Base-by-base conservation (phyloP, 2,329 filamentous ascomycete genomes). In the Hysterium pulicare region DNA sequence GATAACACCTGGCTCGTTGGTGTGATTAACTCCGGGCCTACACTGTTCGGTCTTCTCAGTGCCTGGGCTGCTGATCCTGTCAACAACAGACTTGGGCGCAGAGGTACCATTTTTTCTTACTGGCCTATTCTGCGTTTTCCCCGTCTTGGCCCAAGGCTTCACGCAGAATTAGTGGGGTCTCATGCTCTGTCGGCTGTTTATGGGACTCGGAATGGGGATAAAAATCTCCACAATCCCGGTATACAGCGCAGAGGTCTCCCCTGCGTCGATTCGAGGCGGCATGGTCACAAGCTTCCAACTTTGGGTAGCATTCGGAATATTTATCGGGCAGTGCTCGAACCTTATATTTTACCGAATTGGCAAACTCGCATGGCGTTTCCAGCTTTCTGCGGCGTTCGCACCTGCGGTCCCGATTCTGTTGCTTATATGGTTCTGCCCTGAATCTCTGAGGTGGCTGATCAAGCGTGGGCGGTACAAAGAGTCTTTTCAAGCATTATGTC, bases 51-150 rank as follows among this genome's bases (percentile, higher is more conserved):
- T 33, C 42, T 46, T 30, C 22, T 30, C 15, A 40, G 33, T 45
- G 55, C 42, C 2, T 63, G 59, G 59, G 24, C 54, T 10, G 51
- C 54, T 2, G 61, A 64, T 40, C 59, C 58, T 1, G 23, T 61
- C 33, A 58, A 61, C 42, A 43, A 57, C 34, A 49, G 30, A 9
- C 21, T 63, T 20, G 61, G 61, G n/a, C 59, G 60, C 22, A 54
- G 61, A 16, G 54, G 55, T 11, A 46, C 54, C 10, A 63, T 64
- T 22, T n/a, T 64, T 58, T 44, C 32, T 59, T 30, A 45, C 46
- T 8, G 58, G 44, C 9, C 34, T 62, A 21, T 61, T 62, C 51
- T 54, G 51, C 36, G 37, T 60, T n/a, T 11, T 54, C 20, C 49
- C 13, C 45, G 49, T 17, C 50, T 58, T 33, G 57, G 57, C 20